These are phyloP conservation scores for Erythrophleum ivorense DNA, from an alignment of 331 rosid genomes.

Conservation along the genomic window DNA sequence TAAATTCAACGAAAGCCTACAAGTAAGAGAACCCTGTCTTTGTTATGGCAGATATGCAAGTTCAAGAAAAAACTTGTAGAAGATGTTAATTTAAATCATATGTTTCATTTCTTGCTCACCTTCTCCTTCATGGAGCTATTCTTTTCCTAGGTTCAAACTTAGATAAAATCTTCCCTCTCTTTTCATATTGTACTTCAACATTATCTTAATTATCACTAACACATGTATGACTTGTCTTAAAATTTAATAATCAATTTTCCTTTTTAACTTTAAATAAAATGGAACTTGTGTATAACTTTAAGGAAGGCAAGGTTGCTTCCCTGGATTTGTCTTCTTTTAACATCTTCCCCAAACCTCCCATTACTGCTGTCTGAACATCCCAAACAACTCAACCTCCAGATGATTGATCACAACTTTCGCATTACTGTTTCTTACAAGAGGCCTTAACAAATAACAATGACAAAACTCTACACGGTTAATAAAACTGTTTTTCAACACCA, in stretches of 20 bases:
- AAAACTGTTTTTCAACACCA: neutral
- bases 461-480: neutral
- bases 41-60: constrained; percentile 6
- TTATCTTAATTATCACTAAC: neutral
- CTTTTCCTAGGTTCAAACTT: neutral
- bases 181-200: neutral
- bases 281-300: neutral
- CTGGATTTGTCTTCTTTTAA: neutral
- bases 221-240: neutral
- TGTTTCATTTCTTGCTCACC: constrained; percentile 25
- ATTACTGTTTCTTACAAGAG: constrained; percentile 10
- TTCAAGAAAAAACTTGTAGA: neutral
- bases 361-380: neutral
- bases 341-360: neutral
- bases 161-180: neutral
- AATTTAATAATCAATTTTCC: neutral
- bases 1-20: constrained; percentile 24
- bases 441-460: neutral
- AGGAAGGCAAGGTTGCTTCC: neutral
- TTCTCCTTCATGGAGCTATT: constrained; percentile 1
- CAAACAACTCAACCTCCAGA: constrained; percentile 2
- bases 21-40: neutral
- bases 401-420: neutral
- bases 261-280: neutral
- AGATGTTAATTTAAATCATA: neutral